Evolutionary conservation across 2,329 filamentous ascomycete species (phyloP), one percentile per base, ranked within the genome.

Genomic region (Cladophialophora exuberans): DNA sequence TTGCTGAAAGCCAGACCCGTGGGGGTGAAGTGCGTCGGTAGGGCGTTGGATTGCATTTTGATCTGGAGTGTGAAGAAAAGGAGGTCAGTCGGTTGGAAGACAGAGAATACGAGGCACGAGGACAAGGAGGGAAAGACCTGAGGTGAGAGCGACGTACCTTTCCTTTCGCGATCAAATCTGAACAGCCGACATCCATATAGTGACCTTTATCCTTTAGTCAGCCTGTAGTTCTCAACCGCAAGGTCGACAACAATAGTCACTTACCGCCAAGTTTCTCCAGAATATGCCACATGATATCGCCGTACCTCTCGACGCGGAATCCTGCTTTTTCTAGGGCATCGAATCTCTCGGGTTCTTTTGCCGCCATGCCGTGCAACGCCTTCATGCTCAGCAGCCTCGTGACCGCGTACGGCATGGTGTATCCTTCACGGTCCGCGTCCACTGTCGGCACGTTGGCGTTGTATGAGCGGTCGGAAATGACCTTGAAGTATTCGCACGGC

Each of bases 131-230:
- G 20, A 31, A 23, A 2, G n/a, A 23, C 11, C 9, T 6, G 10
- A 41, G 13, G 25, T 25, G 6, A 28, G 5, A 23, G 10, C 23
- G 30, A 63, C 7, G 62, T 60, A 47, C 62, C 60, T 7, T 23
- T 13, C 75, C 73, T 4, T 73, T 66, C 7, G 72, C 65, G 35
- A 79, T 77, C 45, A 74, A 67, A 23, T 67, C 66, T 1, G 69
- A 74, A 2, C 69, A 70, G 1, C 77, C 77, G 20, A 77, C 72
- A 52, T 79, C 76, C 44, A 79, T 71, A 57, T 78, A 79, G 60
- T 79, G 76, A 0, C 77, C 46, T 49, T 25, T 10, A 18, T 18
- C 15, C 10, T 7, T 23, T 4, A 23, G 33, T 49, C 18, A 49
- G 46, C 46, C 30, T 15, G 4, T 7, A 4, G 15, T 13, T 9